phyloP scores from a whole-genome alignment of 306 rosid species.

The Ormosia emarginata region DNA sequence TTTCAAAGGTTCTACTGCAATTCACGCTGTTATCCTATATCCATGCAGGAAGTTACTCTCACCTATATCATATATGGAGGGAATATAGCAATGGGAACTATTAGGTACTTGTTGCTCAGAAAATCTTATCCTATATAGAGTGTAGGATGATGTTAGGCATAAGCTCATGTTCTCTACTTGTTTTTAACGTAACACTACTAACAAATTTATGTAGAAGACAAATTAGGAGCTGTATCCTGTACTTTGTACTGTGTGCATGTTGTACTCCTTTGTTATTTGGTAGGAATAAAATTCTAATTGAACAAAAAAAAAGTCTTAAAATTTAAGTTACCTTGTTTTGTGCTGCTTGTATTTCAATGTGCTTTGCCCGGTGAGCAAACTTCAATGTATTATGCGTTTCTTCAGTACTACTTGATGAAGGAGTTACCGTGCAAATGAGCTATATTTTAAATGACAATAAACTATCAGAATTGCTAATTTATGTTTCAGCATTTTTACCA shows the following conservation, averaged over 20 bases:
- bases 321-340: slow-evolving; percentile 71
- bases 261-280: not conserved
- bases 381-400: slow-evolving; percentile 96
- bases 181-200: not conserved
- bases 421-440: slow-evolving; percentile 98
- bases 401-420: slow-evolving; percentile 93
- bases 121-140: not conserved
- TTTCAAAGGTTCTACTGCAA: not conserved
- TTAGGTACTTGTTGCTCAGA: not conserved
- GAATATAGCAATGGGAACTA: not conserved
- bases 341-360: slow-evolving; percentile 93
- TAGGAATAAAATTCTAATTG: slow-evolving; percentile 5
- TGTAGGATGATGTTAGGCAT: not conserved
- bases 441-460: slow-evolving; percentile 41
- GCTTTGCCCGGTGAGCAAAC: slow-evolving; percentile 97
- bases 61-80: not conserved
- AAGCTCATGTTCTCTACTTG: not conserved
- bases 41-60: not conserved
- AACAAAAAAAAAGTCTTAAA: not conserved
- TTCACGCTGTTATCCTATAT: not conserved
- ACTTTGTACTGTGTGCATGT: not conserved
- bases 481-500: slow-evolving; percentile 18
- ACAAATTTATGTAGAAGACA: not conserved
- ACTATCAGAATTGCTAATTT: slow-evolving; percentile 6
- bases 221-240: not conserved